Percentiles rank a stretch among this genome's conserved stretches.
phyloP scores from a whole-genome alignment of 257 asterid species.

The Thymus quinquecostatus region DNA sequence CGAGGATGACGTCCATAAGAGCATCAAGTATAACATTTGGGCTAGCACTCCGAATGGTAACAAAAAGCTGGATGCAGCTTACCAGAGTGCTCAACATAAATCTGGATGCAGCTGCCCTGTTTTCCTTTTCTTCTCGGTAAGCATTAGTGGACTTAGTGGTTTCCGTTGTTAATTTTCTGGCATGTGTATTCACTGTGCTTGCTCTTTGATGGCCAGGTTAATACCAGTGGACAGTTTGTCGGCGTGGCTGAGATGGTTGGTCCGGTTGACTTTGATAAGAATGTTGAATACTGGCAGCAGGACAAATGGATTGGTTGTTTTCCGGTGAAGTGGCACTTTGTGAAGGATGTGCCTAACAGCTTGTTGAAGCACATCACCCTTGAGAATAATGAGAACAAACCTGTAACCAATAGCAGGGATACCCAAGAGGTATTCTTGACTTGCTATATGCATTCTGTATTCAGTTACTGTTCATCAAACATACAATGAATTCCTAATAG shows the following conservation, averaged over 20 bases:
- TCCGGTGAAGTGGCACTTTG: slow-evolving; percentile 78
- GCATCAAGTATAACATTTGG: slow-evolving; percentile 61
- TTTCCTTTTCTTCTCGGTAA: slow-evolving; percentile 68
- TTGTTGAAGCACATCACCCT: slow-evolving; percentile 62
- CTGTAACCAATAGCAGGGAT: slow-evolving; percentile 72
- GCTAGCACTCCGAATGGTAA: slow-evolving; percentile 67
- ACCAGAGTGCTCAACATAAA: slow-evolving; percentile 49
- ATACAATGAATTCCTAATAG: not conserved
- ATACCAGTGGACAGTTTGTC: slow-evolving; percentile 71
- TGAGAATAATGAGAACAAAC: slow-evolving; percentile 64
- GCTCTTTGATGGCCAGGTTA: slow-evolving; percentile 46
- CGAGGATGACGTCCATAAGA: slow-evolving; percentile 59
- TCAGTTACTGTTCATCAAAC: not conserved
- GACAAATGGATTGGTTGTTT: slow-evolving; percentile 85
- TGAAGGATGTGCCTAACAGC: slow-evolving; percentile 68
- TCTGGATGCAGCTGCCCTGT: slow-evolving; percentile 51
- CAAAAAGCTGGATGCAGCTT: slow-evolving; percentile 60
- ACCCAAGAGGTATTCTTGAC: slow-evolving; percentile 62
- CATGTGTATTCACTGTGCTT: not conserved
- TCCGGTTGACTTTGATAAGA: slow-evolving; percentile 66
- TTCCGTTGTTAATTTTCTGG: not conserved
- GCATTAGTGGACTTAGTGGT: not conserved
- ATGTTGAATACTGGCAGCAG: slow-evolving; percentile 74
- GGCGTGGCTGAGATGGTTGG: slow-evolving; percentile 82
- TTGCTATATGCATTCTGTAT: not conserved